Base-by-base conservation (phyloP, 352 stramenopile genomes). In the Thalassiosira hispida region DNA sequence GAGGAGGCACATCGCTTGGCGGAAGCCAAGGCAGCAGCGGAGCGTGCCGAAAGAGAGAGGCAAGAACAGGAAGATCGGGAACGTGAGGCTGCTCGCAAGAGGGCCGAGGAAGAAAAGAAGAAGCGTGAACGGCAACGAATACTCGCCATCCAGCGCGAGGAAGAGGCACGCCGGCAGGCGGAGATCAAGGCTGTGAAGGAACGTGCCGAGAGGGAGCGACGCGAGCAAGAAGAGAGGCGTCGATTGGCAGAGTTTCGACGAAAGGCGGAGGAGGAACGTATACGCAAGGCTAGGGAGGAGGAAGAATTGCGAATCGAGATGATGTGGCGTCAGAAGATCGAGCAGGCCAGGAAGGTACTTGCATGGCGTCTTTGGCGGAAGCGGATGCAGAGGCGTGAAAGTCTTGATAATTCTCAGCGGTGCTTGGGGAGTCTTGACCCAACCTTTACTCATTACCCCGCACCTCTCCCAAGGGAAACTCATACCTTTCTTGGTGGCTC, bases 321-420 rank as follows among this genome's bases (percentile, higher is more conserved):
- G 56, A 77, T 79, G 31, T 86, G 77, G 78, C 18, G 66, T 46
- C n/a, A 74, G 27, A 86, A 85, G 65, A 75, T 91, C 31, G 68
- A 87, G 22, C 67, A 49, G 38, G 78, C 84, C 4, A 74, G 66
- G 42, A 91, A 88, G 63, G 44, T 81, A 25, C 51, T 91, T 0
- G 23, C 85, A 12, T 90, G 64, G 65, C 74, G 67, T 49, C 81
- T 80, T 64, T 88, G 79, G 83, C 68, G 68, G 31, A 83, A 72
- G 63, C 55, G 68, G 53, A 72, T 84, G 53, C 62, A 47, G 3
- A 76, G 25, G 11, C 51, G 62, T 46, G 42, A 78, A 11, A 52
- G 46, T 66, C 12, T 60, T 29, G 35, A 75, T 49, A 52, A 74
- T 20, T 76, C 71, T 42, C 4, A 14, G 3, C 31, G 40, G 23